phyloP scores from a whole-genome alignment of 805 yeast species.

The Saturnispora silvae region DNA sequence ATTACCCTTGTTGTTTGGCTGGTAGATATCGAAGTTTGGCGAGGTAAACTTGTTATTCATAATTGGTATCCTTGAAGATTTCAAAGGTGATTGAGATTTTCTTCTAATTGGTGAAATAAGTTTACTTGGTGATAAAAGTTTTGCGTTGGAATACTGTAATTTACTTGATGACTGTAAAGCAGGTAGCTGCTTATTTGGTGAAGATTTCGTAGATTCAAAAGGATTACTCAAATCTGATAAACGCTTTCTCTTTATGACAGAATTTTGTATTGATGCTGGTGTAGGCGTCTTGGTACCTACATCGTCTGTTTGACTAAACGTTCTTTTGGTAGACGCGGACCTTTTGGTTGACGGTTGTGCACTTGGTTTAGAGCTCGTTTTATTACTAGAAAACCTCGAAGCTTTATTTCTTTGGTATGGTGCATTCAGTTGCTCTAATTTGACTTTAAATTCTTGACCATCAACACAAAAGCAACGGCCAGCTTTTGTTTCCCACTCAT shows the following conservation, averaged over 20 bases:
- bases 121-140: background rate
- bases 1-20: background rate
- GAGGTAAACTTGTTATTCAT: background rate
- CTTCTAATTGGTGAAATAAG: slow-evolving; percentile 1
- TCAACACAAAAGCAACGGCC: slow-evolving; percentile 32
- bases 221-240: slow-evolving; percentile 5
- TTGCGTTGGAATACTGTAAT: background rate
- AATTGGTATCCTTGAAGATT: slow-evolving; percentile 1
- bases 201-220: slow-evolving; percentile 1
- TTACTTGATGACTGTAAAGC: no score
- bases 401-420: no score
- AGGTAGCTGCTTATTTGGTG: no score
- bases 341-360: slow-evolving; percentile 13
- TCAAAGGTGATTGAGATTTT: no score
- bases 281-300: background rate
- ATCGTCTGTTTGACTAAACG: background rate
- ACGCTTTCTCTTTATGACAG: slow-evolving; percentile 1
- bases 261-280: slow-evolving; percentile 2
- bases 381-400: no score
- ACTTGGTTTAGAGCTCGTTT: no score
- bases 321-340: background rate
- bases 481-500: slow-evolving; percentile 35
- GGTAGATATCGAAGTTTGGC: background rate
- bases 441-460: slow-evolving; percentile 28
- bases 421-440: background rate